These are phyloP conservation scores for Plasmopara viticola DNA, from an alignment of 352 stramenopile species.

Conservation along the genomic window DNA sequence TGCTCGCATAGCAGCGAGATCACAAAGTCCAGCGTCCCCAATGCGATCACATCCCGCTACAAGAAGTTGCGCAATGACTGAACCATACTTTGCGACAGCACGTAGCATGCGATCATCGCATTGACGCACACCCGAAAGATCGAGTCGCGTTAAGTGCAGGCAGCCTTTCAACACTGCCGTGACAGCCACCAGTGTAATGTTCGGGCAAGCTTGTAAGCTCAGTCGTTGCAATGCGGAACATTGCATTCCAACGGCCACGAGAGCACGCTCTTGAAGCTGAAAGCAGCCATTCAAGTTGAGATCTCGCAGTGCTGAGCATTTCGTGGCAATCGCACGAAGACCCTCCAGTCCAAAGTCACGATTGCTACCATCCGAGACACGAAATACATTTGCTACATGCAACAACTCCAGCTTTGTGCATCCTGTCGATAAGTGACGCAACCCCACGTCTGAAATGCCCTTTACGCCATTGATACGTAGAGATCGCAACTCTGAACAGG, in stretches of 20 bases:
- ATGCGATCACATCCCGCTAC: slow-evolving; percentile 60
- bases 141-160: slow-evolving; percentile 33
- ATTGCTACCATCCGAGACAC: slow-evolving; percentile 90
- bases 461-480: slow-evolving; percentile 61
- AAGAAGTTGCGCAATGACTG: slow-evolving; percentile 36
- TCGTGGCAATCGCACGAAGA: slow-evolving; percentile 75
- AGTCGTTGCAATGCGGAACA: slow-evolving; percentile 56
- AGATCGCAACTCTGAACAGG: slow-evolving; percentile 28
- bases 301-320: slow-evolving; percentile 45
- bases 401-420: slow-evolving; percentile 76
- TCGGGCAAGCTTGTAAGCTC: slow-evolving; percentile 76
- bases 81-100: slow-evolving; percentile 31
- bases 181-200: slow-evolving; percentile 69
- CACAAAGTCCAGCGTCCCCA: slow-evolving; percentile 45
- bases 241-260: slow-evolving; percentile 65
- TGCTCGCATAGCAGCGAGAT: slow-evolving; percentile 34
- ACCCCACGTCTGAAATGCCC: slow-evolving; percentile 74
- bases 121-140: slow-evolving; percentile 43
- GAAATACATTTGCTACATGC: slow-evolving; percentile 74
- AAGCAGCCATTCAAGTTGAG: slow-evolving; percentile 71
- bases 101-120: slow-evolving; percentile 64
- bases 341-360: slow-evolving; percentile 90
- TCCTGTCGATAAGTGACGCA: slow-evolving; percentile 77
- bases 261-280: slow-evolving; percentile 68
- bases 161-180: slow-evolving; percentile 55